phyloP scores from a whole-genome alignment of 2,329 filamentous ascomycete genomes.

The Botryosphaeria dothidea region DNA sequence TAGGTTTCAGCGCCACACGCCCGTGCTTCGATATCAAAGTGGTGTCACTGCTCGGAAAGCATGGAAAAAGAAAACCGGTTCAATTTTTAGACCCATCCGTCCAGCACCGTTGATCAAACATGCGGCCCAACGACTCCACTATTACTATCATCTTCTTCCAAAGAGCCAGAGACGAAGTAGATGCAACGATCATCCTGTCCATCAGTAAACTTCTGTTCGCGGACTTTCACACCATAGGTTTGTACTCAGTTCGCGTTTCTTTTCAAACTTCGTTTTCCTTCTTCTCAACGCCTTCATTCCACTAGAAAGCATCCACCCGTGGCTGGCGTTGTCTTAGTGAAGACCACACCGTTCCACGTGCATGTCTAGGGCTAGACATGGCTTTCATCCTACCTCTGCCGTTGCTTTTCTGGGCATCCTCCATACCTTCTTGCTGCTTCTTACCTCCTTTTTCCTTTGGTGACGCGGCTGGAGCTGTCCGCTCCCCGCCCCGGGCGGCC shows the following conservation, averaged over 20 bases:
- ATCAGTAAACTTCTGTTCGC: no score
- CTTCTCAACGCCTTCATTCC: background rate
- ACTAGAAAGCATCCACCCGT: background rate
- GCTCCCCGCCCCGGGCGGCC: background rate
- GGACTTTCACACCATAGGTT: no score
- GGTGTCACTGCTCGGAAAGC: background rate
- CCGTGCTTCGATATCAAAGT: background rate
- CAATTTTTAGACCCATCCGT: background rate
- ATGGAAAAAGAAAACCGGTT: background rate
- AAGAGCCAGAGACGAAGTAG: background rate
- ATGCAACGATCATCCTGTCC: background rate
- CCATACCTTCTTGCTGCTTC: no score
- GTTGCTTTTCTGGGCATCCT: background rate
- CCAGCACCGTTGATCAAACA: background rate
- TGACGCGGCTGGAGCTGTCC: background rate
- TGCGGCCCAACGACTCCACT: background rate
- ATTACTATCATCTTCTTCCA: background rate
- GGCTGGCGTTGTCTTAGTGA: background rate
- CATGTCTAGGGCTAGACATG: background rate
- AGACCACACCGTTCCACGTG: background rate
- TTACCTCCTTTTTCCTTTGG: background rate
- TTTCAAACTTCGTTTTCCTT: background rate
- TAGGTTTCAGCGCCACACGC: constrained; percentile 1
- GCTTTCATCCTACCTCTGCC: background rate
- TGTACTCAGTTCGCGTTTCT: background rate